Evolutionary conservation across 1,139 yeast genomes (phyloP).

Genomic region (Candida glucosophila): DNA sequence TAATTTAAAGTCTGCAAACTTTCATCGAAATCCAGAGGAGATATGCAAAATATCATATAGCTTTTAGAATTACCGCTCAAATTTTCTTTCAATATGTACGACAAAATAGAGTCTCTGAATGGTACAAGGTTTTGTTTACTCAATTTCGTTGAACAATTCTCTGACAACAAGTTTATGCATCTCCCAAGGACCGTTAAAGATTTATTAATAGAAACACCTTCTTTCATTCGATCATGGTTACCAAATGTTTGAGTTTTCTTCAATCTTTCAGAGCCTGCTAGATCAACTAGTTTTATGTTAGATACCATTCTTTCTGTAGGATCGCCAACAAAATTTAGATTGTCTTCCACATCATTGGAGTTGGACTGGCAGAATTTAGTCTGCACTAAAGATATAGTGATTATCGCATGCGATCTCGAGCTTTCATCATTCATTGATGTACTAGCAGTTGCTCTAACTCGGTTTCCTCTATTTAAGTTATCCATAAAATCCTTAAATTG

Average conservation of each 20-base stretch:
- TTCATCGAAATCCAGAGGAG: constrained; percentile 72
- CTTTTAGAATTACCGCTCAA: constrained; percentile 71
- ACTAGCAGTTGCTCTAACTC: constrained; percentile 53
- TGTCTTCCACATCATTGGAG: constrained; percentile 29
- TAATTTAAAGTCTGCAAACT: constrained; percentile 65
- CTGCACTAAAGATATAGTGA: constrained; percentile 54
- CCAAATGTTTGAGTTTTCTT: constrained; percentile 57
- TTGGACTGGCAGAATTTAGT: no score
- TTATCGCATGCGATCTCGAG: constrained; percentile 72
- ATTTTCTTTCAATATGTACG: constrained; percentile 65
- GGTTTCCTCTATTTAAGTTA: constrained; percentile 39
- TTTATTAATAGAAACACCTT: constrained; percentile 69
- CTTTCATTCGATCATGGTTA: constrained; percentile 49
- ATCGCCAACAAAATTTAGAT: constrained; percentile 21
- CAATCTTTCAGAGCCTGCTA: constrained; percentile 77
- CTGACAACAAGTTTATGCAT: constrained; percentile 54
- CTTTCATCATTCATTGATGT: constrained; percentile 65
- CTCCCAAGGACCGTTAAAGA: constrained; percentile 71
- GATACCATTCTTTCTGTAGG: constrained; percentile 51
- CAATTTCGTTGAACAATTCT: constrained; percentile 9
- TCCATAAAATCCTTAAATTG: constrained; percentile 34
- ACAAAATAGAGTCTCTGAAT: constrained; percentile 63
- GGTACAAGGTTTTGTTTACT: constrained; percentile 39
- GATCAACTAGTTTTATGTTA: constrained; percentile 60
- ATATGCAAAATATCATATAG: constrained; percentile 66